These are phyloP conservation scores for Phaffomyces opuntiae DNA, from an alignment of 805 yeast species.

Conservation along the genomic window DNA sequence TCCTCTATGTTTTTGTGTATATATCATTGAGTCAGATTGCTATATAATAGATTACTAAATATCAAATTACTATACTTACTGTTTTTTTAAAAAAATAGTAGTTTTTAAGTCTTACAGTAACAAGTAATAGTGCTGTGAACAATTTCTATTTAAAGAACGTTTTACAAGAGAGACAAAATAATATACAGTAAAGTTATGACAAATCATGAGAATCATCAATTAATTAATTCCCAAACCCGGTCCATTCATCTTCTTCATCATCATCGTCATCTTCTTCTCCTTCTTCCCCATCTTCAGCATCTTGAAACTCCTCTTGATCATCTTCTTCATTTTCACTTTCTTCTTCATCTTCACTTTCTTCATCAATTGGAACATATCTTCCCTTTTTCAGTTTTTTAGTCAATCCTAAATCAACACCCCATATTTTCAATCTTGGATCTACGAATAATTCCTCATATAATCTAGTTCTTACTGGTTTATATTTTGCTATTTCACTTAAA, in stretches of 20 bases:
- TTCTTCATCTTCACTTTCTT: constrained; percentile 27
- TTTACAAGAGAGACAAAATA: too few species aligned
- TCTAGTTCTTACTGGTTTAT: constrained; percentile 60
- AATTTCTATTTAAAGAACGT: too few species aligned
- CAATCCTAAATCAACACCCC: constrained; percentile 43
- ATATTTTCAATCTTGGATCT: constrained; percentile 54
- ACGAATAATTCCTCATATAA: constrained; percentile 58
- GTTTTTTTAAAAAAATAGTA: too few species aligned
- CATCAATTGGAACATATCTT: constrained; percentile 6
- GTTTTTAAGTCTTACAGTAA: too few species aligned
- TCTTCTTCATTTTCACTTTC: constrained; percentile 9
- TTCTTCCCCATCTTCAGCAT: constrained; percentile 28
- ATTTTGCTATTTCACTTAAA: constrained; percentile 40
- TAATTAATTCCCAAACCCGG: constrained; percentile 26
- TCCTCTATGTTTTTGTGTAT: too few species aligned
- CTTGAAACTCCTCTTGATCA: constrained; percentile 8
- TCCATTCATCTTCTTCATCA: constrained; percentile 33
- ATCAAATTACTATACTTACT: too few species aligned
- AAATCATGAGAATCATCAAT: background rate
- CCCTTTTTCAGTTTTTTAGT: constrained; percentile 21
- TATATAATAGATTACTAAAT: too few species aligned
- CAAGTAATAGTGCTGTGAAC: too few species aligned
- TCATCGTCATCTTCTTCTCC: constrained; percentile 25
- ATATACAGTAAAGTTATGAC: background rate
- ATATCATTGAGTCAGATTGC: too few species aligned